phyloP scores from a whole-genome alignment of 352 stramenopile species.

The Phytophthora quininea region DNA sequence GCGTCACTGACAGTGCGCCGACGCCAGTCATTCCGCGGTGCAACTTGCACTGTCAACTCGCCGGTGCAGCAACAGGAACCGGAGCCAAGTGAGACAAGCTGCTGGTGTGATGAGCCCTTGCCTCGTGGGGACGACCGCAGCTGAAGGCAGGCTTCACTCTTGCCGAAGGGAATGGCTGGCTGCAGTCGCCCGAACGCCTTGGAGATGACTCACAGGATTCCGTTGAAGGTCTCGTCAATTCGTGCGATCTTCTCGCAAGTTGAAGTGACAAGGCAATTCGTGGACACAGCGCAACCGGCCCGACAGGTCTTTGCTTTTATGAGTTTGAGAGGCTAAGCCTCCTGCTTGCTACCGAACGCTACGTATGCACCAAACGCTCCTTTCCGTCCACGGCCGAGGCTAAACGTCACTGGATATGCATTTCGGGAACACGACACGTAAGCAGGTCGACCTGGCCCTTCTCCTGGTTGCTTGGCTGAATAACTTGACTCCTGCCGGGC shows the following conservation, averaged over 20 bases:
- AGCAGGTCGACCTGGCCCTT: conserved; percentile 16
- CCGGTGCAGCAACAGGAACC: too few species aligned
- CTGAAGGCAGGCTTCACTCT: not conserved
- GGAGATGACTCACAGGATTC: not conserved
- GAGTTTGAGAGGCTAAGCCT: conserved; percentile 25
- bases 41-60: too few species aligned
- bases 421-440: conserved; percentile 32
- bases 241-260: not conserved
- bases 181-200: not conserved
- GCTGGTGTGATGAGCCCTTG: not conserved
- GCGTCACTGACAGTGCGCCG: not conserved
- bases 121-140: not conserved
- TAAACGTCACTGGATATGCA: conserved; percentile 40
- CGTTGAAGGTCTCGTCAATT: not conserved
- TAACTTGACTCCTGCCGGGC: conserved; percentile 31
- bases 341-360: conserved; percentile 38
- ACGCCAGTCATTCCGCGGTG: too few species aligned
- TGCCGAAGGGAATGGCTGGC: not conserved
- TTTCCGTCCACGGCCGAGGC: conserved; percentile 14
- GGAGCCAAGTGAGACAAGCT: not conserved
- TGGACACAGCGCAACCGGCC: conserved; percentile 17
- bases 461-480: conserved; percentile 28
- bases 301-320: conserved; percentile 36
- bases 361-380: conserved; percentile 32
- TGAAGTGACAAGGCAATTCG: conserved; percentile 10